Percentiles rank a stretch among this genome's conserved stretches.
Conservation (phyloP, 2,329 filamentous ascomycete species). For the Colletotrichum ledebouriae region DNA sequence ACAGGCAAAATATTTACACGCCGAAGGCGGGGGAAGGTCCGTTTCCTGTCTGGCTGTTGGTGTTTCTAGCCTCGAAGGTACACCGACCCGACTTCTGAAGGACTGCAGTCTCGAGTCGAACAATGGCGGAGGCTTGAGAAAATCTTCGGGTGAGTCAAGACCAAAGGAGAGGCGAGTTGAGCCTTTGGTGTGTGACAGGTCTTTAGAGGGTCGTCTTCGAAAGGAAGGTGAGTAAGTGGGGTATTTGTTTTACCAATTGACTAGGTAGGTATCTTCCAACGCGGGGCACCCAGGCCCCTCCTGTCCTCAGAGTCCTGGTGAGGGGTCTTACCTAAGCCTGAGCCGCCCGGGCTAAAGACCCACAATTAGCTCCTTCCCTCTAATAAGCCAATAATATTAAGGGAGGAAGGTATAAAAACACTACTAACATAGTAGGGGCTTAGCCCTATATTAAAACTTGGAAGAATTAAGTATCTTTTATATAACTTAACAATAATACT, state of each 20-base stretch:
- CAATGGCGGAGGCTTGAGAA: slow-evolving; percentile 1
- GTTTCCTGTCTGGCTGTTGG: no score
- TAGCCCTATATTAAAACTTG: no score
- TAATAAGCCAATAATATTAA: no score
- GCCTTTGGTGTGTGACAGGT: not conserved
- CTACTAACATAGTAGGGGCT: no score
- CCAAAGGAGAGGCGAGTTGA: slow-evolving; percentile 2
- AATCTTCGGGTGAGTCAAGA: slow-evolving; percentile 22
- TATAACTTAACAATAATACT: no score
- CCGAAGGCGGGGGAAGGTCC: not conserved
- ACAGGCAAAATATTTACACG: slow-evolving; percentile 18
- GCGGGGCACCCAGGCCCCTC: slow-evolving; percentile 30
- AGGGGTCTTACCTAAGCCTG: no score
- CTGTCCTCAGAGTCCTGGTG: no score
- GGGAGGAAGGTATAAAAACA: no score
- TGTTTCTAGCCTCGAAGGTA: not conserved
- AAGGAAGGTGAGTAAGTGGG: slow-evolving; percentile 40
- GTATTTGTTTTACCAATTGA: slow-evolving; percentile 39
- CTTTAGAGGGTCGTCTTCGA: slow-evolving; percentile 35
- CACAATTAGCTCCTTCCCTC: no score
- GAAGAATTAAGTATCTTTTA: no score
- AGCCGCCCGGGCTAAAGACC: no score
- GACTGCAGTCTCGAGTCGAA: not conserved
- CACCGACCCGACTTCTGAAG: not conserved
- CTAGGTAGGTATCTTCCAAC: not conserved